Evolutionary conservation across 106 monocot genomes (phyloP), one percentile per base, ranked within the genome.

Genomic region (Chionographis japonica): DNA sequence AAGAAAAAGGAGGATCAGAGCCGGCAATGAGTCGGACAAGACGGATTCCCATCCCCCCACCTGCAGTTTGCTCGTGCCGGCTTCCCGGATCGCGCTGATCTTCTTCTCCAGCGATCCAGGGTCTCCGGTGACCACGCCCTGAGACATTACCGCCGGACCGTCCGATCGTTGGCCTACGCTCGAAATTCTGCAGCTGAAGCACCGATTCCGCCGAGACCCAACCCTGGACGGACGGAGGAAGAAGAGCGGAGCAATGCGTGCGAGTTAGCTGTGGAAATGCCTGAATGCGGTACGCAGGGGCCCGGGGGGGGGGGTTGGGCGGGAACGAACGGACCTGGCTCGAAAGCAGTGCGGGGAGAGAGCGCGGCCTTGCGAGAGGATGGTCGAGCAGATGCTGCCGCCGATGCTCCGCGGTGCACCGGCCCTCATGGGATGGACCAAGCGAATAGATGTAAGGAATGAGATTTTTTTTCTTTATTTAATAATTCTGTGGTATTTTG

Each of bases 11-110:
- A 27, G 27, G 27, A 27, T 27, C 27, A 27, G 27, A 27, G 27
- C 27, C 27, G 27, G 1, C 27, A 51, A 2, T 3, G n/a, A 16
- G 59, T 41, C n/a, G 36, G 13, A 11, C 11, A 11, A 38, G 16
- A 11, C 0, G 13, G 10, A 13, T 40, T 41, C 4, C 4, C 8
- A 2, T 37, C 14, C 20, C 2, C 61, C 43, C 9, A 80, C 90
- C 83, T 86, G 90, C 61, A 90, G 82, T 61, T 92, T 88, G 42
- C 37, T 49, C 4, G 78, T 11, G 4, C 92, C 88, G 37, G 72
- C 76, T 6, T 52, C 16, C 1, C 84, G 82, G 39, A 92, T 83
- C 6, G 80, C 79, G 17, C 80, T 75, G n/a, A 49, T 78, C 88
- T 85, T 88, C 66, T 51, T 68, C 42, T 72, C 73, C 51, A 92